These are phyloP conservation scores for Barnettozyma populi DNA, from an alignment of 805 yeast species.

Conservation along the genomic window DNA sequence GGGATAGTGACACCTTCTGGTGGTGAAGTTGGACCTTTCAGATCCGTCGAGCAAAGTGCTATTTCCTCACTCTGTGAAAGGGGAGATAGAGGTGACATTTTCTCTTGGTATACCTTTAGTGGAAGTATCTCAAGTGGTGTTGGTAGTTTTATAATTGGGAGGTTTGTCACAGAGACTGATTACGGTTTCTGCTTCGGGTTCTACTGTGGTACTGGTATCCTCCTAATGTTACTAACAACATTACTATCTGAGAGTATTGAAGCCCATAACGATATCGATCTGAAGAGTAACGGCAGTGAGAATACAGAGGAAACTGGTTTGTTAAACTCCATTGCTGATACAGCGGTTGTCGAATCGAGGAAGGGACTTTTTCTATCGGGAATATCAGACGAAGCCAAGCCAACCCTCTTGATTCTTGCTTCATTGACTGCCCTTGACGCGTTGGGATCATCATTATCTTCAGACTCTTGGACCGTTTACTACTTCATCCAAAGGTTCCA, in stretches of 20 bases:
- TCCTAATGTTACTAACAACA: constrained; percentile 3
- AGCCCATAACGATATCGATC: constrained; percentile 9
- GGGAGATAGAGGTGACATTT: constrained; percentile 45
- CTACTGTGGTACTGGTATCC: constrained; percentile 7
- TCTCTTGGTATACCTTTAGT: constrained; percentile 50
- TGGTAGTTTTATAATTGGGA: constrained; percentile 41
- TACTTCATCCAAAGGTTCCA: constrained; percentile 35
- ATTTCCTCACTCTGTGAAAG: constrained; percentile 41
- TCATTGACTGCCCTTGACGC: constrained; percentile 38
- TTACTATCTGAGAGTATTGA: constrained; percentile 13
- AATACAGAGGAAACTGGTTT: constrained; percentile 2
- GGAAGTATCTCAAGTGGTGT: constrained; percentile 43
- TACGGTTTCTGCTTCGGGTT: constrained; percentile 12
- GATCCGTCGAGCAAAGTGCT: constrained; percentile 50
- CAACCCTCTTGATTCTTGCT: constrained; percentile 31
- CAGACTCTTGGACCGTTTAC: constrained; percentile 42
- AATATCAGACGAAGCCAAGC: constrained; percentile 17
- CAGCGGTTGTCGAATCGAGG: neutral
- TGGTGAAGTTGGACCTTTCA: constrained; percentile 53
- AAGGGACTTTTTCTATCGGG: constrained; percentile 12
- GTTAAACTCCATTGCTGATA: neutral
- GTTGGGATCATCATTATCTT: constrained; percentile 38
- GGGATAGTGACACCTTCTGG: constrained; percentile 59
- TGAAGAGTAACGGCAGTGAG: neutral
- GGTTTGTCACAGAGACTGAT: constrained; percentile 17